Conservation (phyloP, 2,329 filamentous ascomycete genomes). For the Phaeomoniella chlamydospora region DNA sequence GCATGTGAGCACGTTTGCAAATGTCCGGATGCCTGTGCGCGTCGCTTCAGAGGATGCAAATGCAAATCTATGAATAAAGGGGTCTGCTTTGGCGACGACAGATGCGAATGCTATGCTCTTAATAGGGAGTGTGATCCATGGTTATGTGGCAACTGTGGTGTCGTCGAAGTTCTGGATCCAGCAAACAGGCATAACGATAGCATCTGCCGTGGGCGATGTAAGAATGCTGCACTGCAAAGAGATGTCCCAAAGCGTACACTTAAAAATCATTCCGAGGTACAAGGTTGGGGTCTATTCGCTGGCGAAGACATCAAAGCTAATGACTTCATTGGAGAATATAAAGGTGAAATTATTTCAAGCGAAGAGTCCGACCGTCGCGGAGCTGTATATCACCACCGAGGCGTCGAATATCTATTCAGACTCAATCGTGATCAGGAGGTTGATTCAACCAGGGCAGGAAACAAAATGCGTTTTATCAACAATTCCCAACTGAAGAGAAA, state of each 20-base stretch:
- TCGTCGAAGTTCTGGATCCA: conserved; percentile 53
- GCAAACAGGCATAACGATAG: conserved; percentile 46
- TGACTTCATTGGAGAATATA: conserved; percentile 71
- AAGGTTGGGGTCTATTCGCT: conserved; percentile 60
- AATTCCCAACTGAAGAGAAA: conserved; percentile 44
- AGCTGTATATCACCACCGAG: conserved; percentile 27
- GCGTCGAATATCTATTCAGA: conserved; percentile 34
- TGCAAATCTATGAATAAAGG: conserved; percentile 8
- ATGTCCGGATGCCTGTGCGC: conserved; percentile 10
- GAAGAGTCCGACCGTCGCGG: conserved; percentile 57
- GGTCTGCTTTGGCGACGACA: conserved; percentile 10
- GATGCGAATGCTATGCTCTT: conserved; percentile 55
- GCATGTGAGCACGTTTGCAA: conserved; percentile 12
- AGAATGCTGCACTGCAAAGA: conserved; percentile 59
- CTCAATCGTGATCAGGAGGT: conserved; percentile 40
- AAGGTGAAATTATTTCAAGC: conserved; percentile 59
- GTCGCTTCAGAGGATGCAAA: conserved; percentile 12
- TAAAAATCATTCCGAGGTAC: conserved; percentile 49
- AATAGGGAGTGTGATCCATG: conserved; percentile 71
- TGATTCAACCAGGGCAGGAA: conserved; percentile 63
- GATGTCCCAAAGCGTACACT: conserved; percentile 50
- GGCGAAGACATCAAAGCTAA: conserved; percentile 51
- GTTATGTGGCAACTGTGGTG: conserved; percentile 58
- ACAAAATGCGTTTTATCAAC: conserved; percentile 74
- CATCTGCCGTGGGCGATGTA: conserved; percentile 46